Evolutionary conservation across 1,139 yeast species (phyloP).

Genomic region (Oligophagozyma castellii): DNA sequence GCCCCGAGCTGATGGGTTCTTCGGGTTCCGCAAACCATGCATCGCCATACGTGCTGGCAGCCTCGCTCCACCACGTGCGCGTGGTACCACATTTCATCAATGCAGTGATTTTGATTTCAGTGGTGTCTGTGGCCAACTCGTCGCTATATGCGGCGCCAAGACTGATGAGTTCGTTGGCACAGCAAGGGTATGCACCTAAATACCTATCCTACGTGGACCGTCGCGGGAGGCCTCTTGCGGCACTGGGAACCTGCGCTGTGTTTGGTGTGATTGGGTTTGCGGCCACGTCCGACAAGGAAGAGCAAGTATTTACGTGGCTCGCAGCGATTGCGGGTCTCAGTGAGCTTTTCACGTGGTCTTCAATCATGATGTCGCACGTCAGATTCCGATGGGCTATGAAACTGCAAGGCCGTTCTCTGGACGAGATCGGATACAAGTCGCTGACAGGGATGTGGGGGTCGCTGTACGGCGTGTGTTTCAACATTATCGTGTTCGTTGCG

Average conservation of each 20-base stretch:
- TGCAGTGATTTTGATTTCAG: slow-evolving; percentile 35
- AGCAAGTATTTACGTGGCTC: slow-evolving; percentile 64
- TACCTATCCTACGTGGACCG: slow-evolving; percentile 38
- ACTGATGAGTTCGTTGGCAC: slow-evolving; percentile 44
- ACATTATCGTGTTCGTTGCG: slow-evolving; percentile 50
- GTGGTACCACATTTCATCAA: slow-evolving; percentile 41
- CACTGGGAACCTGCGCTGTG: slow-evolving; percentile 31
- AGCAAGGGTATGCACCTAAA: slow-evolving; percentile 47
- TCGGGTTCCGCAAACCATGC: slow-evolving; percentile 28
- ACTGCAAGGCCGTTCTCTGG: slow-evolving; percentile 46
- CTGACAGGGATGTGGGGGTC: slow-evolving; percentile 64
- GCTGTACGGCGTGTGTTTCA: slow-evolving; percentile 46
- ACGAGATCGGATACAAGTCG: slow-evolving; percentile 56
- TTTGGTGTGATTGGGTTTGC: slow-evolving; percentile 39
- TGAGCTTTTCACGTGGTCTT: slow-evolving; percentile 73
- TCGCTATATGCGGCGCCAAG: slow-evolving; percentile 48
- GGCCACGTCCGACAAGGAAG: slow-evolving; percentile 46
- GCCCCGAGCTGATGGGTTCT: slow-evolving; percentile 33
- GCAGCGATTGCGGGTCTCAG: slow-evolving; percentile 74
- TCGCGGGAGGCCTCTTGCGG: slow-evolving; percentile 47
- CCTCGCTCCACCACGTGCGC: slow-evolving; percentile 45
- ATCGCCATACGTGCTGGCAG: slow-evolving; percentile 64
- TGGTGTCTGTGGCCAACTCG: slow-evolving; percentile 35
- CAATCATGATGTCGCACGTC: slow-evolving; percentile 60
- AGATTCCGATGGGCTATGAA: slow-evolving; percentile 64